A percentile compares a stretch with the other conserved stretches of the same genome.
phyloP scores from a whole-genome alignment of 192 early-diverging fungal species.

The Dissophora globulifera region DNA sequence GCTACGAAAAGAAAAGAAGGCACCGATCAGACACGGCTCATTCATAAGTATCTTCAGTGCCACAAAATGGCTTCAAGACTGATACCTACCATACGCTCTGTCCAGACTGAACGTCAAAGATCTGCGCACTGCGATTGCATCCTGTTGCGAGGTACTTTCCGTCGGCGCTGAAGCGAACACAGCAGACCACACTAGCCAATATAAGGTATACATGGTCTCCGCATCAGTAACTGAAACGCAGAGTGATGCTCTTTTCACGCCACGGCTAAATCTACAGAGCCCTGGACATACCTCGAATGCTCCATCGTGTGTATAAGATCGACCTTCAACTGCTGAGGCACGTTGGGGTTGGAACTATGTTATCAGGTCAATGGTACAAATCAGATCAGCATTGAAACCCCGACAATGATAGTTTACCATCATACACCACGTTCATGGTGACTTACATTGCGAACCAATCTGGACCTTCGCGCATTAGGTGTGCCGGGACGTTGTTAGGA shows the following conservation, averaged over 20 bases:
- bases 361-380: no score
- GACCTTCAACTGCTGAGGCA: conserved; percentile 69
- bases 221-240: no score
- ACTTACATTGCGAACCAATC: conserved; percentile 91
- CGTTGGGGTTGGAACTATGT: conserved; percentile 71
- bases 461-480: conserved; percentile 78
- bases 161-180: conserved; percentile 94
- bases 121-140: conserved; percentile 89
- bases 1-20: conserved; percentile 46
- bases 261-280: no score
- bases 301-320: conserved; percentile 71
- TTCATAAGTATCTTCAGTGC: background rate
- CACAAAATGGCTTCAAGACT: no score
- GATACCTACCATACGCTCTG: conserved; percentile 75
- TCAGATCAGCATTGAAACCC: no score
- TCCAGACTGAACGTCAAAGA: conserved; percentile 87
- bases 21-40: background rate
- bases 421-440: background rate
- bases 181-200: conserved; percentile 90
- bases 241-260: no score
- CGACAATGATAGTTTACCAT: no score
- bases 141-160: conserved; percentile 94
- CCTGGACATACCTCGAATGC: conserved; percentile 50
- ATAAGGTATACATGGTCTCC: background rate
- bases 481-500: conserved; percentile 78